Evolutionary conservation across 305 asterid species (phyloP), one percentile per base, ranked within the genome.

Genomic region (Rubia peregrina): DNA sequence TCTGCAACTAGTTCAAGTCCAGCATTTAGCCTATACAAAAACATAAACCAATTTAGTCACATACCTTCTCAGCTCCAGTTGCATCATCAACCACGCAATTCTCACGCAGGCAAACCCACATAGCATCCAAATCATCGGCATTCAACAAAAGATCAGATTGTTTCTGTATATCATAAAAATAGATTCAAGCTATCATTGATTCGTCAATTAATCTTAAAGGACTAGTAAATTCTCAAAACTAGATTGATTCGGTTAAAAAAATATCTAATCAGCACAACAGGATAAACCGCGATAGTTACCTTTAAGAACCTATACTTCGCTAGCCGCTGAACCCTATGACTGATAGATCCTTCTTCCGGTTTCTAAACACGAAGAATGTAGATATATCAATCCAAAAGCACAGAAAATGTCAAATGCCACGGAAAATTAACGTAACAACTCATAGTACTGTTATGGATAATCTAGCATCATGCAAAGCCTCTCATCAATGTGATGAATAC

Each of bases 31-130:
- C 49, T 9, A 44, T 6, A 41, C 44, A 41, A 41, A 5, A 9
- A 7, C 49, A 44, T 3, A 44, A 24, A 59, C 43, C 16, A 67
- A 53, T 73, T 44, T 55, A 73, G 55, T 63, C 73, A 71, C 64
- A 17, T 53, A 91, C 99, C 97, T 95, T 95, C 82, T 95, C 99
- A 73, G 99, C 98, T 74, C 99, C 96, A 73, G 96, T 95, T 78
- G 97, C 97, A 88, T 95, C 99, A 82, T 95, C 99, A 40, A 95
- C 92, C 49, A 91, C 99, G 36, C 99, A 95, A 83, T 95, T 95
- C 85, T 92, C 99, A 67, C 99, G 85, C 74, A 95, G 81, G 83
- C 98, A 91, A 76, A 95, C 95, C 99, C 99, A 95, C 99, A 95
- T 95, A 60, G 98, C 97, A 80, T 95, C 99, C 89, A 95, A 82